Evolutionary conservation across 2,329 filamentous ascomycete genomes (phyloP), one percentile per base, ranked within the genome.

Genomic region (Neofusicoccum sp.): DNA sequence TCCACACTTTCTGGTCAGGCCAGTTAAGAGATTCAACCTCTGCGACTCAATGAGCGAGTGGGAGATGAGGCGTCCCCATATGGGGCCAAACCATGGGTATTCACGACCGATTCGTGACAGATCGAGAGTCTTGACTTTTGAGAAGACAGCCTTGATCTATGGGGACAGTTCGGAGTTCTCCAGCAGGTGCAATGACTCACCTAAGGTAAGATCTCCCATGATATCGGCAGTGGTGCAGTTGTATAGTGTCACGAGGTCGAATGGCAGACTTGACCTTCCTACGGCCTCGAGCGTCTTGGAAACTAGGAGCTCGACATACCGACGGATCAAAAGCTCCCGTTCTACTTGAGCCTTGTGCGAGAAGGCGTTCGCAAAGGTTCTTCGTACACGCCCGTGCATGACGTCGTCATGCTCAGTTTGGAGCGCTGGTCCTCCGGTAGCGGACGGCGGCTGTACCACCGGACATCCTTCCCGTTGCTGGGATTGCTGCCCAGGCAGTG

Each of bases 271-370:
- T 3, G 45, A 5, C 33, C 11, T 16, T 11, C n/a, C 28, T 34
- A 4, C 22, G 62, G 14, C 43, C 66, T 29, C 39, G 68, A 67
- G 68, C 1, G 81, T 66, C 28, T 73, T 71, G 4, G 68, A 44
- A 33, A 81, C 71, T 31, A 82, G 73, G 6, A 79, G 66, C 48
- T 77, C 70, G 16, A 79, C 74, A 64, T 81, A 80, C 0, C 66
- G 65, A 56, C 72, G 69, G 63, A 83, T 59, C 67, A 78, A 72
- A 0, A 72, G 70, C 63, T 78, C 73, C 54, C 80, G 77, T 61
- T 76, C 72, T 29, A 74, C 65, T 28, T 80, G 59, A 0, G 77
- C 77, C 59, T 74, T 73, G 47, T 77, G 73, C 4, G 70, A 73
- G 67, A 80, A 80, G 7, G 76, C 75, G 67, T 79, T 73, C 1